Conservation (phyloP, 108 stramenopile genomes). For the Pseudonitzschia multiseries region DNA sequence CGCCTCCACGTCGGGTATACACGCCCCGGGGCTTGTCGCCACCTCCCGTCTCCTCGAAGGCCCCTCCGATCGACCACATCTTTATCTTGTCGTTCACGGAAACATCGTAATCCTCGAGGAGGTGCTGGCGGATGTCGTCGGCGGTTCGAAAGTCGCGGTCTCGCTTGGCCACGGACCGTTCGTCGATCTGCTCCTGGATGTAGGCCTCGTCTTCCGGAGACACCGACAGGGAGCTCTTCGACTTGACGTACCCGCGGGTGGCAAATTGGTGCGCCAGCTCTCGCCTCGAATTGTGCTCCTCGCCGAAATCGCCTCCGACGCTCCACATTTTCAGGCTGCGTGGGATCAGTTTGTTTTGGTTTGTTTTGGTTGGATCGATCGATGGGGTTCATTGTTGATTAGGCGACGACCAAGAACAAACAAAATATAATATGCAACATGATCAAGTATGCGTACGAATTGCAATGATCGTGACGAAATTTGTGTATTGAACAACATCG, state of each 20-base stretch:
- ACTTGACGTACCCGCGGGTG: constrained; percentile 10
- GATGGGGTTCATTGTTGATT: no score
- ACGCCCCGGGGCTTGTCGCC: background rate
- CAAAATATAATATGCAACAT: no score
- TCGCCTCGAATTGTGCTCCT: constrained; percentile 35
- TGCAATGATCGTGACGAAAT: no score
- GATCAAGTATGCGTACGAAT: no score
- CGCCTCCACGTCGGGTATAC: constrained; percentile 44
- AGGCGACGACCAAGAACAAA: no score
- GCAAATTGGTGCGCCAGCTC: constrained; percentile 17
- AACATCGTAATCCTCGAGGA: constrained; percentile 47
- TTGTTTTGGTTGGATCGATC: background rate
- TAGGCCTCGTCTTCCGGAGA: constrained; percentile 31
- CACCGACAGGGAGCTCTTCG: constrained; percentile 13
- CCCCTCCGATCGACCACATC: constrained; percentile 53
- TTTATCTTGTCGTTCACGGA: constrained; percentile 49
- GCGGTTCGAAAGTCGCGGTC: constrained; percentile 53
- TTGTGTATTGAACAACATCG: no score
- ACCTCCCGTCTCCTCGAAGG: constrained; percentile 29
- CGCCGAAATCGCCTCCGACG: constrained; percentile 14
- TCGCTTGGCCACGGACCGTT: constrained; percentile 39
- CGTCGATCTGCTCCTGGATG: constrained; percentile 39
- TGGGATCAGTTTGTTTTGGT: no score
- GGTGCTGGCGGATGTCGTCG: constrained; percentile 53
- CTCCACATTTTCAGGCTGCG: constrained; percentile 13